Evolutionary conservation across 306 rosid species (phyloP).

Genomic region (Albizia julibrissin): DNA sequence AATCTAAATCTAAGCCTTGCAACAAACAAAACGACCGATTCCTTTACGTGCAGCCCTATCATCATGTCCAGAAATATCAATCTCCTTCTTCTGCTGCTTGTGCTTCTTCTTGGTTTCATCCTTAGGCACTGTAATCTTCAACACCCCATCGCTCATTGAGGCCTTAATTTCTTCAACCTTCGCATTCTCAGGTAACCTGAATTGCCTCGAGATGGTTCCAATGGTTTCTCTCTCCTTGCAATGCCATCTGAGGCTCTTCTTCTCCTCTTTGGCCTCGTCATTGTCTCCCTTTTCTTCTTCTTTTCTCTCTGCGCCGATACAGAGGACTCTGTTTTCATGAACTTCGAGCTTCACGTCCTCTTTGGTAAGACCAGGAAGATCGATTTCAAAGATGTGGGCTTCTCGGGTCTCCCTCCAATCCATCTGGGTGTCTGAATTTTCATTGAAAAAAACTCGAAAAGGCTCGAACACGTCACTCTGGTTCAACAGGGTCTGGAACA

Average conservation of each 20-base stretch:
- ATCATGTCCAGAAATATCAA: slow-evolving; percentile 41
- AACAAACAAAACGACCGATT: slow-evolving; percentile 60
- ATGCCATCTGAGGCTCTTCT: slow-evolving; percentile 52
- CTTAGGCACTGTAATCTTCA: slow-evolving; percentile 51
- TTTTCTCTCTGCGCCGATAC: slow-evolving; percentile 50
- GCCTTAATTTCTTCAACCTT: slow-evolving; percentile 58
- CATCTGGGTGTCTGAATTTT: slow-evolving; percentile 42
- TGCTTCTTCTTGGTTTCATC: slow-evolving; percentile 44
- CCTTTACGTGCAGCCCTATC: slow-evolving; percentile 43
- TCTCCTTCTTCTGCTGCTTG: slow-evolving; percentile 24
- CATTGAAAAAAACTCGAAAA: slow-evolving; percentile 11
- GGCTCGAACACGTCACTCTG: slow-evolving; percentile 33
- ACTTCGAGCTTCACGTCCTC: slow-evolving; percentile 62
- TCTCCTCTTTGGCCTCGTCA: slow-evolving; percentile 17
- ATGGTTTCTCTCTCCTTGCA: slow-evolving; percentile 52
- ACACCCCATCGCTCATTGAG: slow-evolving; percentile 56
- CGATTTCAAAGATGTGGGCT: slow-evolving; percentile 52
- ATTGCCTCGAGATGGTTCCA: slow-evolving; percentile 41
- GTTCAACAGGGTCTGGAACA: slow-evolving; percentile 39
- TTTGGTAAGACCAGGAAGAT: slow-evolving; percentile 57
- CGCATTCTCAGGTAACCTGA: slow-evolving; percentile 60
- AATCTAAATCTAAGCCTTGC: slow-evolving; percentile 53
- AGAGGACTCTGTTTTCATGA: slow-evolving; percentile 45
- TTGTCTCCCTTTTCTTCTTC: neutral
- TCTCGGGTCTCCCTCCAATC: slow-evolving; percentile 59